Base-by-base conservation (phyloP, 805 yeast genomes). In the Dipodascus geniculatus region DNA sequence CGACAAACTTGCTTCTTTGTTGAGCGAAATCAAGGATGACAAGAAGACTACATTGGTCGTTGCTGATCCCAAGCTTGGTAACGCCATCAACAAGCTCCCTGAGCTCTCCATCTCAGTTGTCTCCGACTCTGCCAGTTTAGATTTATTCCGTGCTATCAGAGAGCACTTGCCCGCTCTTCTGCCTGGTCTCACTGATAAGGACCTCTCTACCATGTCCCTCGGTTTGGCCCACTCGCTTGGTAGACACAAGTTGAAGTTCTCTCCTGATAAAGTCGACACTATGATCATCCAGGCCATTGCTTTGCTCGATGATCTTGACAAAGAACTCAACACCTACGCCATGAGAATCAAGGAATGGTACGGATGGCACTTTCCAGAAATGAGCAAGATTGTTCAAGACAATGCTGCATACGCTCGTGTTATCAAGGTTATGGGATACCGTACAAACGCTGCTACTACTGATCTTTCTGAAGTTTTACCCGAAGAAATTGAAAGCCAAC, bases 301-400 rank as follows among this genome's bases (percentile, higher is more conserved):
- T 20, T 77, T 93, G 61, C 79, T 93, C 66, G 99, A 93, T 66
- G 97, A 93, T 67, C 79, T 93, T 65, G 99, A 93, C 76, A 93
- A 93, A 75, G 99, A 93, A 72, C 80, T 93, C 65, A 93, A 93
- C 76, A 93, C 97, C 52, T 93, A 91, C 65, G 96, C 98, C 61
- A 93, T 93, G 99, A 83, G 99, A 76, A 82, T 91, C 74, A 93
- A 91, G 76, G 99, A 93, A 75, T 93, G 99, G 99, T 93, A 93
- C 74, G 99, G 99, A 61, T 93, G 99, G 99, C 99, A 93, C 73
- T 93, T 93, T 83, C 99, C 99, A 42, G 99, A 93, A 73, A 81
- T 93, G 81, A 96, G 97, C 65, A 93, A 93, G 79, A 88, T 91
- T 70, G 86, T 93, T 63, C 82, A 85, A 61, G 99, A 91, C 74